Percentiles rank a stretch among this genome's conserved stretches.
phyloP scores from a whole-genome alignment of 2,329 filamentous ascomycete species.

The Septoria linicola region DNA sequence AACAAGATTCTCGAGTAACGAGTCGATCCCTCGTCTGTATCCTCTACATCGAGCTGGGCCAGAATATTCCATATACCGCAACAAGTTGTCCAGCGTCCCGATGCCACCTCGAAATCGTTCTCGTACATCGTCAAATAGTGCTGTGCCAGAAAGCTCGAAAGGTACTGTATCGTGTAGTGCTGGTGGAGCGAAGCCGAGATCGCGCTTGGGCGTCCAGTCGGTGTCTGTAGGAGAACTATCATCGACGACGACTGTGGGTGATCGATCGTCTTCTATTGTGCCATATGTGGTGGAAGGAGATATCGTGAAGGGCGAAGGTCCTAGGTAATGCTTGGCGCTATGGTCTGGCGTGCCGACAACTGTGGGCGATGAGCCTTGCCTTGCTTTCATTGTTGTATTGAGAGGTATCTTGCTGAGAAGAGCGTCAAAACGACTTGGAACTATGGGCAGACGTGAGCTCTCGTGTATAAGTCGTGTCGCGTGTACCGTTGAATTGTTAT shows the following conservation, averaged over 20 bases:
- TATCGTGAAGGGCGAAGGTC: neutral
- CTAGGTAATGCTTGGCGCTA: neutral
- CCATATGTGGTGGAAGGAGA: neutral
- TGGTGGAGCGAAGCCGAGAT: neutral
- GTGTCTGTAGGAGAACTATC: slow-evolving; percentile 7
- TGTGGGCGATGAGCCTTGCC: neutral
- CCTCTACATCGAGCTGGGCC: slow-evolving; percentile 13
- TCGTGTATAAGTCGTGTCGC: neutral
- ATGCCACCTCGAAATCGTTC: slow-evolving; percentile 19
- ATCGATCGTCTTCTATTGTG: neutral
- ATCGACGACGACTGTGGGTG: neutral
- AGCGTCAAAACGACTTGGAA: slow-evolving; percentile 1
- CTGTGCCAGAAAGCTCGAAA: slow-evolving; percentile 8
- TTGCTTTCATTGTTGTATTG: slow-evolving; percentile 3
- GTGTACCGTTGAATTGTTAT: neutral
- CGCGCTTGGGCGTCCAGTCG: neutral
- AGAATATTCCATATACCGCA: slow-evolving; percentile 17
- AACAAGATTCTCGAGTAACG: slow-evolving; percentile 19
- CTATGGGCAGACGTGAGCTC: slow-evolving; percentile 2
- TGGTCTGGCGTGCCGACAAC: neutral
- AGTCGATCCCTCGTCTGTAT: slow-evolving; percentile 17
- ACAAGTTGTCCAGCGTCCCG: slow-evolving; percentile 19
- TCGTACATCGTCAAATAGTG: slow-evolving; percentile 21
- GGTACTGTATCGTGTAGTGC: neutral
- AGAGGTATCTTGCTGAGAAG: slow-evolving; percentile 1